Base-by-base conservation (phyloP, 805 yeast species). In the Wickerhamomyces tratensis region DNA sequence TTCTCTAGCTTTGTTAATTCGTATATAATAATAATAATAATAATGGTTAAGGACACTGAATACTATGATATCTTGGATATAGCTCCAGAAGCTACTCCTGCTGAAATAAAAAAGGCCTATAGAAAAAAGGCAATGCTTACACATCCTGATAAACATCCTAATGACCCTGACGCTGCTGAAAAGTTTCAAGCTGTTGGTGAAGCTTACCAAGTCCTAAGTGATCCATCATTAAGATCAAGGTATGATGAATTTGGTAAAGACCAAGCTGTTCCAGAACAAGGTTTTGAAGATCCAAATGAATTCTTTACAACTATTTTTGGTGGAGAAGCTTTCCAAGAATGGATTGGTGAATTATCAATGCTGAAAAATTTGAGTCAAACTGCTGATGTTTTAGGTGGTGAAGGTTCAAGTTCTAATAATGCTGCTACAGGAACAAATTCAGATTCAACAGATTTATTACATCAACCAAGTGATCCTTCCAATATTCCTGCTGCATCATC, bases 111-210 rank as follows among this genome's bases (percentile, higher is more conserved):
- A 63, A 87, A 87, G 60, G 95, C 97, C 0, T 93, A 93, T 63
- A 74, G 98, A 48, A 85, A 84, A 59, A 79, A 79, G 61, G 98
- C 98, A 7, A 83, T 91, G 62, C 71, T 69, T 44, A 84, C 86
- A 40, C 98, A 91, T 61, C 98, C 98, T 1, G 98, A 93, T 61
- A 93, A 93, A 67, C 87, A 91, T 57, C 96, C 95, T n/a, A 80
- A 84, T 54, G 95, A 93, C 59, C 94, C 93, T 36, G 74, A 76
- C 11, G 98, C 98, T 13, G 87, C 91, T 12, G 77, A 74, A 40
- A 80, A 82, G 53, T 93, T 93, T 63, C 96, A 93, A 63, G 85
- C 76, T 44, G 69, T 74, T 25, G 71, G 76, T 42, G 71, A 68
- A 48, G 91, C 91, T 0, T 85, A 83, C 52, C 88, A 84, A 50